Evolutionary conservation across 140 eudicot genomes (phyloP).

Genomic region (Cichorium intybus): DNA sequence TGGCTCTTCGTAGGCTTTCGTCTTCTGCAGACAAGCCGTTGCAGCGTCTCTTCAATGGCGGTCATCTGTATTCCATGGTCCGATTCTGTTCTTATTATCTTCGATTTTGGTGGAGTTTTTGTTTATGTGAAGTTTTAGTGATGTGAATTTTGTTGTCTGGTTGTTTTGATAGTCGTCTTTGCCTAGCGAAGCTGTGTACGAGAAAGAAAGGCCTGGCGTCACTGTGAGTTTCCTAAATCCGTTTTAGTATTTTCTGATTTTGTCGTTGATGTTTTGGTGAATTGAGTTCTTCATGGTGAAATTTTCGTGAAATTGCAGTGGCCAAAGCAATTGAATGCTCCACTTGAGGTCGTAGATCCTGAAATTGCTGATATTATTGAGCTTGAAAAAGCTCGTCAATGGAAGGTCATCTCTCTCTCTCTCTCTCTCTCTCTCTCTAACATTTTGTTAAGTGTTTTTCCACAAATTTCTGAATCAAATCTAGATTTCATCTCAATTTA

Average conservation of each 20-base stretch:
- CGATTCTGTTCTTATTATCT: not conserved
- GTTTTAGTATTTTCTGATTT: not conserved
- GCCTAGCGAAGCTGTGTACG: slow-evolving; percentile 87
- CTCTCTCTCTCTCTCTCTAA: not conserved
- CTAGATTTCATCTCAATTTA: not conserved
- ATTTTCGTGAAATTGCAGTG: slow-evolving; percentile 57
- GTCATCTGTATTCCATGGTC: slow-evolving; percentile 76
- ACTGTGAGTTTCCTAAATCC: slow-evolving; percentile 38
- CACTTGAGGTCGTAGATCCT: slow-evolving; percentile 91
- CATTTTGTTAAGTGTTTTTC: not conserved
- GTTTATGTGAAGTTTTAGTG: not conserved
- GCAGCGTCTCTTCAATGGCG: slow-evolving; percentile 67
- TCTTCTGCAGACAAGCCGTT: slow-evolving; percentile 73
- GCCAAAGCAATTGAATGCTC: slow-evolving; percentile 98
- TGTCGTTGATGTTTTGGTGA: not conserved
- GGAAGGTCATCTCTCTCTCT: slow-evolving; percentile 62
- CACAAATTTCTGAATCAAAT: not conserved
- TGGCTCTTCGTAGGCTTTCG: slow-evolving; percentile 79
- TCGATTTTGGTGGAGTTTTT: not conserved
- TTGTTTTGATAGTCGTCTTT: slow-evolving; percentile 55
- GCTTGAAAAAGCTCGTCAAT: slow-evolving; percentile 91
- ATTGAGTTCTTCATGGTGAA: not conserved
- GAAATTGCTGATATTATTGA: slow-evolving; percentile 98
- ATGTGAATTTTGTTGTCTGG: not conserved
- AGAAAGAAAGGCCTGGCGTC: slow-evolving; percentile 73